phyloP scores from a whole-genome alignment of 2,329 filamentous ascomycete genomes.

The Microdochium paspali region DNA sequence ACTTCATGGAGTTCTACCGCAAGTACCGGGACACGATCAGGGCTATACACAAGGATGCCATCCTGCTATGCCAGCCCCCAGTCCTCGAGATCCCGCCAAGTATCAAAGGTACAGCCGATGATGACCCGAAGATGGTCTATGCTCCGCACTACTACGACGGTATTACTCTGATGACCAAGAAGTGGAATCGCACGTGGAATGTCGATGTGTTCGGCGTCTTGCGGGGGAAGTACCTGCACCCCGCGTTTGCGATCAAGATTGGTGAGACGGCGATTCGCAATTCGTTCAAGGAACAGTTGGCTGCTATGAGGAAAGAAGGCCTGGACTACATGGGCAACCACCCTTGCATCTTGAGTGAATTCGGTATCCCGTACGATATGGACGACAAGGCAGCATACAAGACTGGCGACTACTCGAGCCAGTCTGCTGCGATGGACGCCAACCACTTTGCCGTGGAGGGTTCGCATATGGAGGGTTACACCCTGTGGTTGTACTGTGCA shows the following conservation, averaged over 20 bases:
- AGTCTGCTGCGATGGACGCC: slow-evolving; percentile 86
- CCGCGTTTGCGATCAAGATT: slow-evolving; percentile 85
- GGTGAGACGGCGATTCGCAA: slow-evolving; percentile 92
- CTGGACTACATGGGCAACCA: slow-evolving; percentile 81
- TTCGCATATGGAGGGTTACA: slow-evolving; percentile 73
- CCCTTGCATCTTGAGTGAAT: slow-evolving; percentile 85
- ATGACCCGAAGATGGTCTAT: slow-evolving; percentile 85
- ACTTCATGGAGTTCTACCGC: slow-evolving; percentile 82
- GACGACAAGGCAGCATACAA: slow-evolving; percentile 92
- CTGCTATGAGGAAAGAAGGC: slow-evolving; percentile 75
- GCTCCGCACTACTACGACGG: slow-evolving; percentile 96
- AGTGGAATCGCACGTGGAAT: slow-evolving; percentile 97
- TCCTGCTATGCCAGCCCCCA: slow-evolving; percentile 86
- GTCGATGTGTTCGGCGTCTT: slow-evolving; percentile 90
- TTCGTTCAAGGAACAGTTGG: slow-evolving; percentile 81
- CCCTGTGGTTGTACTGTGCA: slow-evolving; percentile 78
- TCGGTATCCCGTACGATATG: slow-evolving; percentile 98
- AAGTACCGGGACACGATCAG: slow-evolving; percentile 68
- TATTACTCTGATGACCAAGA: slow-evolving; percentile 93
- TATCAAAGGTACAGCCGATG: slow-evolving; percentile 80
- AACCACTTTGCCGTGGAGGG: slow-evolving; percentile 92
- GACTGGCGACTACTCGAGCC: slow-evolving; percentile 89
- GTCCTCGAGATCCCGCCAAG: slow-evolving; percentile 84
- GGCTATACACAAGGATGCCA: slow-evolving; percentile 64
- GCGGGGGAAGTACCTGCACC: slow-evolving; percentile 77